These are phyloP conservation scores for Suillus plorans DNA, from an alignment of 768 basidiomycete genomes.

Conservation along the genomic window DNA sequence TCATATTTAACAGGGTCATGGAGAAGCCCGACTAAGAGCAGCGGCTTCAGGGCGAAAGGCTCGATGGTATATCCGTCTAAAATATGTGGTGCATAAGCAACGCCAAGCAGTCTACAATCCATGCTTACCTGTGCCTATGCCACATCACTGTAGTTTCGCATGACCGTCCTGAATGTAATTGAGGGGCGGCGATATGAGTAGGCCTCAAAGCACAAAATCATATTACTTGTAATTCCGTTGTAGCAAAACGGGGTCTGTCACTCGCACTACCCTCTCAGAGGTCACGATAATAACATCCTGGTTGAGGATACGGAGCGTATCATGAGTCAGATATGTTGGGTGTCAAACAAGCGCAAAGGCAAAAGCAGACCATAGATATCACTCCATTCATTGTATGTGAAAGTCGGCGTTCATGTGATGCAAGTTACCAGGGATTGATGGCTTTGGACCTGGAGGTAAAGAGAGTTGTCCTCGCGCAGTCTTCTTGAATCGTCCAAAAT, in stretches of 20 bases:
- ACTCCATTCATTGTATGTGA: constrained; percentile 24
- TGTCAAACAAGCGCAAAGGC: background rate
- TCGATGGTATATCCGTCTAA: constrained; percentile 30
- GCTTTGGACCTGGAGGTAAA: constrained; percentile 50
- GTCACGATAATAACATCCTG: constrained; percentile 44
- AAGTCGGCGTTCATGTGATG: constrained; percentile 36
- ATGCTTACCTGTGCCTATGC: constrained; percentile 25
- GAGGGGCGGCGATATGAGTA: constrained; percentile 14
- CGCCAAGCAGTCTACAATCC: constrained; percentile 32
- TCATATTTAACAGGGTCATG: constrained; percentile 26
- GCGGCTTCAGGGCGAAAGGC: constrained; percentile 13
- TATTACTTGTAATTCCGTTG: constrained; percentile 37
- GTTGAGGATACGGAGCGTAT: constrained; percentile 40
- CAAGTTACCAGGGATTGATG: constrained; percentile 47
- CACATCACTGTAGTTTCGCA: constrained; percentile 33
- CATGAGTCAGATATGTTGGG: constrained; percentile 12
- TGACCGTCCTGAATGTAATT: constrained; percentile 39
- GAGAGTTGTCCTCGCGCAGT: constrained; percentile 24
- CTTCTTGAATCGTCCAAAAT: background rate
- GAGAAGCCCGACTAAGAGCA: constrained; percentile 32
- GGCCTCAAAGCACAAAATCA: background rate
- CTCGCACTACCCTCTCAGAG: constrained; percentile 35
- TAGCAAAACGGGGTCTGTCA: constrained; percentile 35
- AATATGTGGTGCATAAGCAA: constrained; percentile 34
- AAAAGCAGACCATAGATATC: constrained; percentile 21